Evolutionary conservation across 2,329 filamentous ascomycete genomes (phyloP), one percentile per base, ranked within the genome.

Genomic region (Botrytis sinoallii): DNA sequence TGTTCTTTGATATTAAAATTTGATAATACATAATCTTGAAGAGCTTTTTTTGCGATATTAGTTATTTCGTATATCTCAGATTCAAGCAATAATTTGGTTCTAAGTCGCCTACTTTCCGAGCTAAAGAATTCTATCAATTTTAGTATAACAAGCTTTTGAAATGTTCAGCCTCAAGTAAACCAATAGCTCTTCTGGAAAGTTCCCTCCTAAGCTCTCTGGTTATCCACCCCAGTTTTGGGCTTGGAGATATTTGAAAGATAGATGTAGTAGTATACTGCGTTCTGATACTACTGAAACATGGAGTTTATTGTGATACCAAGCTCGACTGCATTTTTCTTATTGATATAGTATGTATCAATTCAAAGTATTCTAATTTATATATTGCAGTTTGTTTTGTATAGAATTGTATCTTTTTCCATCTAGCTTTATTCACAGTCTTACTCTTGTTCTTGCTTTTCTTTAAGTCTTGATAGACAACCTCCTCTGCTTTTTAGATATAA

Each of bases 221-320:
- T 12, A 32, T 42, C 25, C 20, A 29, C 25, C 9, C 4, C n/a
- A 60, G 14, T 42, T 0, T 60, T 9, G 29, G 29, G 3, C 22
- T 60, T 38, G 20, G 20, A 25, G 22, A 72, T 18, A 38, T 72
- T 61, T 4, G 61, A 59, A 25, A 66, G 29, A n/a, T 72, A 72
- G 5, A 66, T 25, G 9, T 72, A 72, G 38, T 61, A 72, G 7
- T 9, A 16, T 16, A 10, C 12, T 5, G 69, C 14, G 9, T 42
- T 44, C 32, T 60, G 70, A 48, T 72, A 72, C 61, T 61, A 72
- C 1, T 46, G 60, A 57, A 46, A 72, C 44, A 72, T 72, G 5
- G 70, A 72, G 38, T 65, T 72, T 5, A 72, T 72, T 7, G 61
- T 35, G 14, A 42, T 38, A 3, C 29, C 14, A 7, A 72, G 61